Conservation (phyloP, 208 protist genomes). For the Leishmania aethiopica region DNA sequence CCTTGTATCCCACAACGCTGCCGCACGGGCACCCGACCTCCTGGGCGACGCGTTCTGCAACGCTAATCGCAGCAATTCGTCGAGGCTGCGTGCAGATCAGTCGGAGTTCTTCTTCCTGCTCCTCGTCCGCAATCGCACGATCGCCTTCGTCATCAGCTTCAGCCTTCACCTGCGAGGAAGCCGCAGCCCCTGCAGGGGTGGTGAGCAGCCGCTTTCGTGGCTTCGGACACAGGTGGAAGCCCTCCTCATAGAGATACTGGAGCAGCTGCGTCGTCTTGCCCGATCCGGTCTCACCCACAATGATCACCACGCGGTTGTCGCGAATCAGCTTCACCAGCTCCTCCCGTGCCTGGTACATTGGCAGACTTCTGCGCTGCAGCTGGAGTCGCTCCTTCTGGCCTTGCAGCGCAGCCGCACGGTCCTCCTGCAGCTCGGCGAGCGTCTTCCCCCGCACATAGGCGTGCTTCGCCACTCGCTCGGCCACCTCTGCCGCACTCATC, state of each 20-base stretch:
- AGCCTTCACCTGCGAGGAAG: neutral
- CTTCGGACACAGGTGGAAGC: constrained; percentile 47
- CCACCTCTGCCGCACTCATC: constrained; percentile 59
- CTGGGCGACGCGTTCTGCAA: constrained; percentile 97
- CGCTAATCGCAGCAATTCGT: constrained; percentile 98
- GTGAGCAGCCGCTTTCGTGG: neutral
- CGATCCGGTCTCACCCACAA: constrained; percentile 94
- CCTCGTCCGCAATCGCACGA: constrained; percentile 20
- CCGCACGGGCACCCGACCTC: constrained; percentile 92
- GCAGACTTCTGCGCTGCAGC: constrained; percentile 82
- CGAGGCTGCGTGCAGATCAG: constrained; percentile 98
- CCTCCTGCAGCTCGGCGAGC: constrained; percentile 60
- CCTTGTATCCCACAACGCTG: constrained; percentile 95
- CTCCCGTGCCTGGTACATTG: constrained; percentile 93
- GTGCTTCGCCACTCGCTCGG: constrained; percentile 56
- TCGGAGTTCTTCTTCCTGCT: constrained; percentile 48
- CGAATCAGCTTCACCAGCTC: constrained; percentile 88
- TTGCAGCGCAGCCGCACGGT: constrained; percentile 44
- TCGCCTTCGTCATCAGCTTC: neutral
- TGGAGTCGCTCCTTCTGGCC: constrained; percentile 40
- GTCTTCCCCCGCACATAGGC: constrained; percentile 77
- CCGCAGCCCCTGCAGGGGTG: neutral
- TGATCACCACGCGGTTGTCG: constrained; percentile 81
- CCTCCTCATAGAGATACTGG: constrained; percentile 90
- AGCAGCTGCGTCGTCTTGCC: constrained; percentile 94